phyloP scores from a whole-genome alignment of 257 asterid species.

The Fraxinus anomala region DNA sequence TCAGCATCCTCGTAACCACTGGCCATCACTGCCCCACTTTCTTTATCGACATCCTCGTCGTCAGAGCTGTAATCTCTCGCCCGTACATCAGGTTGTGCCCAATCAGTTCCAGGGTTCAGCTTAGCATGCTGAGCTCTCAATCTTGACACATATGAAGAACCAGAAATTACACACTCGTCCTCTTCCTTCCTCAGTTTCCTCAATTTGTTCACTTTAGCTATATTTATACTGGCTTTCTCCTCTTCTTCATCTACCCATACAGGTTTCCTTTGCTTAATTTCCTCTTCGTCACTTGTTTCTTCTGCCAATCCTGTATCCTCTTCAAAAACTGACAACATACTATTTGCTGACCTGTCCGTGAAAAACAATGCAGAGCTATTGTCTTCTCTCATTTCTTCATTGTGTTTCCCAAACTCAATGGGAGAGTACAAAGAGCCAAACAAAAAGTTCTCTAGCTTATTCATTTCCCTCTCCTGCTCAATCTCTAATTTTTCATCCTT shows the following conservation, averaged over 20 bases:
- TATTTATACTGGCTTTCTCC: slow-evolving; percentile 57
- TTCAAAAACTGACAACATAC: slow-evolving; percentile 57
- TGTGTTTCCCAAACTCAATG: slow-evolving; percentile 56
- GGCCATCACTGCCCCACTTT: slow-evolving; percentile 37
- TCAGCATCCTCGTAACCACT: slow-evolving; percentile 38
- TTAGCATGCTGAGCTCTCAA: slow-evolving; percentile 87
- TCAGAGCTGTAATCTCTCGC: slow-evolving; percentile 48
- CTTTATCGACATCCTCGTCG: slow-evolving; percentile 64
- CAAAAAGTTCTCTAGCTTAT: slow-evolving; percentile 59
- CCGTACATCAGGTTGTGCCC: slow-evolving; percentile 64
- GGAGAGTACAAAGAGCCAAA: slow-evolving; percentile 78
- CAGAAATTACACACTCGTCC: slow-evolving; percentile 68
- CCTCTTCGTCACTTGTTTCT: slow-evolving; percentile 32
- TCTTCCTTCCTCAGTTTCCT: slow-evolving; percentile 80
- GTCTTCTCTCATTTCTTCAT: slow-evolving; percentile 45
- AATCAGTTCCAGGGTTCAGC: slow-evolving; percentile 84
- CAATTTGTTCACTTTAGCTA: slow-evolving; percentile 74
- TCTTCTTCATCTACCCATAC: slow-evolving; percentile 92
- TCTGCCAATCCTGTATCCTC: slow-evolving; percentile 43
- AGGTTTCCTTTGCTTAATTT: slow-evolving; percentile 48
- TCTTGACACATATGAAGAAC: slow-evolving; percentile 65
- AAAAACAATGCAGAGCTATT: slow-evolving; percentile 58
- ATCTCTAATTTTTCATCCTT: slow-evolving; percentile 35
- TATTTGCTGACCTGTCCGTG: slow-evolving; percentile 61
- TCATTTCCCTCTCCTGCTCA: slow-evolving; percentile 68